These are phyloP conservation scores for Ustilago vetiveriae DNA, from an alignment of 1,284 basidiomycete species.

Conservation along the genomic window DNA sequence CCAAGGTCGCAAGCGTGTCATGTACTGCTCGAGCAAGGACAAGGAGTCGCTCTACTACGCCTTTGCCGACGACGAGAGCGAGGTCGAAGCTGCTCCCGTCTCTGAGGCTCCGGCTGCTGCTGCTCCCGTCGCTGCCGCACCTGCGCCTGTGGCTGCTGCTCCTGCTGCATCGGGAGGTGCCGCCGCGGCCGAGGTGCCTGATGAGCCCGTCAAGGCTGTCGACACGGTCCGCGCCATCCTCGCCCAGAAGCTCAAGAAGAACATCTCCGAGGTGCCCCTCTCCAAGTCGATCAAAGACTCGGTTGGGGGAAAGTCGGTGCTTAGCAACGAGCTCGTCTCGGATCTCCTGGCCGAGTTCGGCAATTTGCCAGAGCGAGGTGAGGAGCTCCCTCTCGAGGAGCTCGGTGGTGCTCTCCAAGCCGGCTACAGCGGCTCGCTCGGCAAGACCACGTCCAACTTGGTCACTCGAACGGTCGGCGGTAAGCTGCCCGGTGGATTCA, in stretches of 20 bases:
- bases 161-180: slow-evolving; percentile 70
- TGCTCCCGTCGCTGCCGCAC: slow-evolving; percentile 66
- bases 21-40: slow-evolving; percentile 94
- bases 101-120: slow-evolving; percentile 68
- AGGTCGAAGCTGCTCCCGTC: slow-evolving; percentile 68
- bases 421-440: slow-evolving; percentile 85
- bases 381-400: slow-evolving; percentile 88
- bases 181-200: slow-evolving; percentile 78
- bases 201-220: slow-evolving; percentile 88
- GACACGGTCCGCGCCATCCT: slow-evolving; percentile 90
- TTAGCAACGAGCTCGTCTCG: slow-evolving; percentile 95
- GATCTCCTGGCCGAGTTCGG: slow-evolving; percentile 75
- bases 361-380: slow-evolving; percentile 86
- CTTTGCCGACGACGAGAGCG: slow-evolving; percentile 83
- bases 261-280: slow-evolving; percentile 85
- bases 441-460: slow-evolving; percentile 93
- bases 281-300: slow-evolving; percentile 97
- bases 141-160: slow-evolving; percentile 70
- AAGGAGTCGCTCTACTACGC: slow-evolving; percentile 96
- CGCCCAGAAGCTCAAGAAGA: slow-evolving; percentile 98
- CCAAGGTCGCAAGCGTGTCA: slow-evolving; percentile 79
- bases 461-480: slow-evolving; percentile 90
- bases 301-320: slow-evolving; percentile 95
- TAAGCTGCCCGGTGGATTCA: slow-evolving; percentile 99
- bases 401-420: slow-evolving; percentile 84